These are phyloP conservation scores for Coemansia sp. DNA, from an alignment of 192 early-diverging fungal species.

Conservation along the genomic window DNA sequence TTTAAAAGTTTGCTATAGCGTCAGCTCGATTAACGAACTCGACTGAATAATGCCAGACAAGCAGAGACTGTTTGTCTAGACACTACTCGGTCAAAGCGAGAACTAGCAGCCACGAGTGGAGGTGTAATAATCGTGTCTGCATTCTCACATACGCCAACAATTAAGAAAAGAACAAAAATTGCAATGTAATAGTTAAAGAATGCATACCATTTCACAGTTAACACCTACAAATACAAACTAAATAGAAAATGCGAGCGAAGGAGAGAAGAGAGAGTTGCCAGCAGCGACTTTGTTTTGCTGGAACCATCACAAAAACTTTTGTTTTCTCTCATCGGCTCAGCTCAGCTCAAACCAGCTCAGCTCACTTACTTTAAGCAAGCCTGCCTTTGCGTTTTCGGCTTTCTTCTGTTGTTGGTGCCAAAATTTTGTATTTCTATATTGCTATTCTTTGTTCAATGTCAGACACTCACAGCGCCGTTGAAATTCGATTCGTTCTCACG, in stretches of 20 bases:
- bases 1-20: conserved; percentile 20
- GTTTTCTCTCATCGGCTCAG: not conserved
- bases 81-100: conserved; percentile 3
- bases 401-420: not conserved
- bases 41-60: not conserved
- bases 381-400: not conserved
- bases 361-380: not conserved
- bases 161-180: conserved; percentile 10
- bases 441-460: not conserved
- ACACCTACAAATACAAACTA: not conserved
- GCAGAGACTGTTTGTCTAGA: not conserved
- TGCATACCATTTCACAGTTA: not conserved
- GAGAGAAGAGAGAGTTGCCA: not conserved
- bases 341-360: not conserved
- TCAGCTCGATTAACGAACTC: conserved; percentile 31
- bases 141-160: conserved; percentile 20
- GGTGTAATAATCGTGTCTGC: conserved; percentile 20
- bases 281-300: not conserved
- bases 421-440: not conserved
- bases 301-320: not conserved
- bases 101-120: conserved; percentile 28
- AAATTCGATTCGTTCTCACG: conserved; percentile 20
- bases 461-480: not conserved
- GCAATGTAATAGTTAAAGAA: not conserved
- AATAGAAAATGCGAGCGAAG: not conserved